phyloP scores from a whole-genome alignment of 202 grass and related monocot genomes.

The Schoenoplectus triqueter region DNA sequence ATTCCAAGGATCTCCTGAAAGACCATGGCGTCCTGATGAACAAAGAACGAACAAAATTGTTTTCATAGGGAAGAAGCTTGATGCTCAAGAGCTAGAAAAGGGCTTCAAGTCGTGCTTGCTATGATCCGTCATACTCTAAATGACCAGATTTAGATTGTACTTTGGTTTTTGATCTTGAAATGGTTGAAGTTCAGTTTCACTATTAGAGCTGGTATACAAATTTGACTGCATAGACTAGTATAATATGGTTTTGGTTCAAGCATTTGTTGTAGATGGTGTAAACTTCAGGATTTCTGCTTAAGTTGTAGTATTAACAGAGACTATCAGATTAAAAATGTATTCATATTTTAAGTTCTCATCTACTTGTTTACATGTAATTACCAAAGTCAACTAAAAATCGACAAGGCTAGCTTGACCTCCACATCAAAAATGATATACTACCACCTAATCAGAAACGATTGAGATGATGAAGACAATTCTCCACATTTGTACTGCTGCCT shows the following conservation, averaged over 20 bases:
- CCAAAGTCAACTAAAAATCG: no score
- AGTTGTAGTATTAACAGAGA: no score
- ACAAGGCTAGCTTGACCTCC: no score
- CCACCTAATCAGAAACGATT: neutral
- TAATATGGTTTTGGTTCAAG: neutral
- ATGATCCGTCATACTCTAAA: constrained; percentile 14
- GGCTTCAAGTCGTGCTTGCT: constrained; percentile 89
- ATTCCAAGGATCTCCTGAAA: constrained; percentile 98
- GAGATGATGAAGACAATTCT: neutral
- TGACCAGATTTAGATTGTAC: neutral
- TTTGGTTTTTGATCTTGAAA: constrained; percentile 4
- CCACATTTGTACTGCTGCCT: neutral
- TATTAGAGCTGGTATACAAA: constrained; percentile 32
- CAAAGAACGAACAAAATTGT: constrained; percentile 92
- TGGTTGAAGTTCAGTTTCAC: constrained; percentile 1
- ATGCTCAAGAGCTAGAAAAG: constrained; percentile 78
- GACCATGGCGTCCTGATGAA: constrained; percentile 79
- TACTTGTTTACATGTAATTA: no score
- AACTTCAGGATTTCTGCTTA: no score
- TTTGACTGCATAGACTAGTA: neutral
- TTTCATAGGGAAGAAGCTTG: constrained; percentile 91
- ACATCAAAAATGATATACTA: no score
- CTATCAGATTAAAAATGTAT: no score
- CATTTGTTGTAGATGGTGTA: no score
- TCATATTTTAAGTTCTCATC: no score